Conservation (phyloP, 1,284 basidiomycete species). For the Ustilago cynodontis region DNA sequence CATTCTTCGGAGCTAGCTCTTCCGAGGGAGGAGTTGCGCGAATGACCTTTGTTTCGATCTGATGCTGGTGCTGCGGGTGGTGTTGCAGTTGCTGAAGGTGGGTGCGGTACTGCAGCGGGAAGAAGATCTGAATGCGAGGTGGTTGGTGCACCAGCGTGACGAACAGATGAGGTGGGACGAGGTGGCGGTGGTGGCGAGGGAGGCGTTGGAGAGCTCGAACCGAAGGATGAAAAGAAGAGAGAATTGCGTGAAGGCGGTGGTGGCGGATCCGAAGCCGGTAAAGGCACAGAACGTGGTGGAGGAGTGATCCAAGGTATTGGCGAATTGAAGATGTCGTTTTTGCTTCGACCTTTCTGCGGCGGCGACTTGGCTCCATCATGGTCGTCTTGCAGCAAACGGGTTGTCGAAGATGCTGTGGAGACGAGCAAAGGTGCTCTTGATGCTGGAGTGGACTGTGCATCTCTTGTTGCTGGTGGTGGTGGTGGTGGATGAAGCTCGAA, state of each 20-base stretch:
- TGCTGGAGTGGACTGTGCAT: slow-evolving; percentile 1
- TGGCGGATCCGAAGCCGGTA: slow-evolving; percentile 3
- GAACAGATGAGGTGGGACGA: slow-evolving; percentile 3
- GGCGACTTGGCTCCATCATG: slow-evolving; percentile 8
- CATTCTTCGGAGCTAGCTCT: slow-evolving; percentile 61
- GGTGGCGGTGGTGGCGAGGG: slow-evolving; percentile 31
- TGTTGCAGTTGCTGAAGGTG: background rate
- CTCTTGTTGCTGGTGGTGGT: background rate
- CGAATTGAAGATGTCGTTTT: slow-evolving; percentile 61
- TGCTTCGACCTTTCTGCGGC: slow-evolving; percentile 26
- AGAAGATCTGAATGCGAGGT: background rate
- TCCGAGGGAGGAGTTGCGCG: slow-evolving; percentile 57
- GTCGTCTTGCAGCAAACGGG: background rate
- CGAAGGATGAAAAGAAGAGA: slow-evolving; percentile 44
- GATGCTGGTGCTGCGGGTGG: background rate
- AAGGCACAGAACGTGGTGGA: slow-evolving; percentile 29
- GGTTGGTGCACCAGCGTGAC: background rate
- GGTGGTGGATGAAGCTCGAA: slow-evolving; percentile 28
- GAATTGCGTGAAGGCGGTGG: slow-evolving; percentile 38
- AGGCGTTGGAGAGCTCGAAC: slow-evolving; percentile 19
- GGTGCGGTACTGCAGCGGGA: background rate
- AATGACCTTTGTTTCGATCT: slow-evolving; percentile 29
- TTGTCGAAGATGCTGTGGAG: slow-evolving; percentile 2
- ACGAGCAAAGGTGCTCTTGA: background rate
- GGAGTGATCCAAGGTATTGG: slow-evolving; percentile 43